Conservation (phyloP, 2,329 filamentous ascomycete species). For the Penicillium sp. region DNA sequence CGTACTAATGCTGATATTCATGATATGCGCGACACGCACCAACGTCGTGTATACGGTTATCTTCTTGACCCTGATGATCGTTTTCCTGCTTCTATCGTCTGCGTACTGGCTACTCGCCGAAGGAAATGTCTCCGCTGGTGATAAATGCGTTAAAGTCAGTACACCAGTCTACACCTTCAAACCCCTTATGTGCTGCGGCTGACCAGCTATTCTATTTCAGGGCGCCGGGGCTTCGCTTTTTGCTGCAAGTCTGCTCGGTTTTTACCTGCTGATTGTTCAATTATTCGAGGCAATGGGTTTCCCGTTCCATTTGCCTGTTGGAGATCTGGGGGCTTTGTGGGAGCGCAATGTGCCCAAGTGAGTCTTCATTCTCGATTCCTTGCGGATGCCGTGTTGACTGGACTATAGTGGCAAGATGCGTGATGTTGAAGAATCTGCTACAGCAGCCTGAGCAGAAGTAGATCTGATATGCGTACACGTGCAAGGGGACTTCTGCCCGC, state of each 20-base stretch:
- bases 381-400: not conserved
- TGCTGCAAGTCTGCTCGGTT: constrained; percentile 50
- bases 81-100: constrained; percentile 62
- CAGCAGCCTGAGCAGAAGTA: not conserved
- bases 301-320: constrained; percentile 52
- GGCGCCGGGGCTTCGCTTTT: constrained; percentile 54
- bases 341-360: constrained; percentile 3
- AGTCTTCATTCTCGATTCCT: not conserved
- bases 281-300: constrained; percentile 57
- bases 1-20: constrained; percentile 65
- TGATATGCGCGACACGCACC: constrained; percentile 70
- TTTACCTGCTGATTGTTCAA: constrained; percentile 58
- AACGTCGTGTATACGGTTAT: constrained; percentile 71
- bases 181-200: too few relatives aligned
- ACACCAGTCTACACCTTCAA: too few relatives aligned
- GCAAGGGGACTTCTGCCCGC: too few relatives aligned
- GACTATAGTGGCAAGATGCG: not conserved
- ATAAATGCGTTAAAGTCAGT: constrained; percentile 31
- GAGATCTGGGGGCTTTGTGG: constrained; percentile 29
- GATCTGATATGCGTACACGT: not conserved
- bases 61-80: constrained; percentile 63
- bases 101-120: constrained; percentile 60
- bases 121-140: constrained; percentile 32
- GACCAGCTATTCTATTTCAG: constrained; percentile 12
- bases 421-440: constrained; percentile 2